Evolutionary conservation across 2,329 filamentous ascomycete genomes (phyloP), one percentile per base, ranked within the genome.

Genomic region (Pestalotiopsis sp.): DNA sequence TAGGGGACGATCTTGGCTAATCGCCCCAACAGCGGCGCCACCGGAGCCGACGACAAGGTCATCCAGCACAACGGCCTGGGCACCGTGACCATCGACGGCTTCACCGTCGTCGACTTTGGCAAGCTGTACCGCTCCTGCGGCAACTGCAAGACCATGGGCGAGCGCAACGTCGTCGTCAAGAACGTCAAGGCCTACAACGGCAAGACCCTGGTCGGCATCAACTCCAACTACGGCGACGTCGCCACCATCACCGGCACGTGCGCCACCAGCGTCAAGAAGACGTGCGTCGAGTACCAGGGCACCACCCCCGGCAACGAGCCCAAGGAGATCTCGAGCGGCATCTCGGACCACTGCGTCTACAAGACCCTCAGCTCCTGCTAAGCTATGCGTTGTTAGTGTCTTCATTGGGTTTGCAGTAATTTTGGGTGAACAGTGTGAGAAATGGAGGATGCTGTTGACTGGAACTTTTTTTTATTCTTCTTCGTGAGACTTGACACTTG

Each of bases 81-180:
- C 27, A 70, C 69, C 31, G 67, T 70, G 60, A 65, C 67, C 56
- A 69, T 70, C 38, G 67, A 68, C 69, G 72, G 70, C 70, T 83
- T 81, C 72, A 80, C 78, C 36, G 78, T 79, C 31, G 74, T 78
- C 63, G 77, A 83, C 74, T 78, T 80, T 61, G 81, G 81, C 69
- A 82, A 82, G 75, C 73, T 85, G 59, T 85, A 84, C 78, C 82
- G 83, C 69, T 78, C 79, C 58, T 86, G 83, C 75, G 84, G 83
- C 23, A 81, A 82, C 78, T 84, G 82, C 74, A 75, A 74, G 70
- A 74, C 73, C 66, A 72, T 72, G 72, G 74, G 72, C 69, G 74
- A 75, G 60, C 78, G 78, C 64, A 73, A 75, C 65, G 75, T 79
- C 61, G 72, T 74, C 45, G 68, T 81, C 71, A 68, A 73, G 67